These are phyloP conservation scores for Penicillium aurantiogriseum DNA, from an alignment of 2,329 filamentous ascomycete species.

Conservation along the genomic window DNA sequence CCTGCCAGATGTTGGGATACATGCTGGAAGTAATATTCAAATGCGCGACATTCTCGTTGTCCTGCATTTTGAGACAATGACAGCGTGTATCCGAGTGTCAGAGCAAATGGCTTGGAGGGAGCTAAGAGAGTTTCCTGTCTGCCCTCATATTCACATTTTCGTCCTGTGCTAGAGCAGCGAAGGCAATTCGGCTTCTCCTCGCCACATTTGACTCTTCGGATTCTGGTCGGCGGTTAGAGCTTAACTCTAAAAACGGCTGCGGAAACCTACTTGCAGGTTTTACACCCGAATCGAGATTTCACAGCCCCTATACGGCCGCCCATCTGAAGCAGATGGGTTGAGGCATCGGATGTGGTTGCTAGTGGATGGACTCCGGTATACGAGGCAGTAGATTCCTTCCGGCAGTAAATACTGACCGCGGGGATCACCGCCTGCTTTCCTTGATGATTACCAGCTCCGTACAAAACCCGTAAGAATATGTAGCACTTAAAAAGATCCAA, in stretches of 20 bases:
- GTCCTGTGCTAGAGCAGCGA: constrained; percentile 19
- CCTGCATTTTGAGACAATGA: constrained; percentile 9
- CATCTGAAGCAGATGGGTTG: not conserved
- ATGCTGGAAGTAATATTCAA: constrained; percentile 26
- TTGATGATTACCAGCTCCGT: too few species aligned
- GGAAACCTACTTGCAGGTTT: constrained; percentile 20
- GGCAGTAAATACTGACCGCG: too few species aligned
- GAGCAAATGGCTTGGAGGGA: not conserved
- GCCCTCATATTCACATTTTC: constrained; percentile 21
- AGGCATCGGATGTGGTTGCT: not conserved
- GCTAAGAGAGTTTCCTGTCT: not conserved
- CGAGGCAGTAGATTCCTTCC: too few species aligned
- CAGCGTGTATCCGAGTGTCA: not conserved
- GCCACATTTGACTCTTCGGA: constrained; percentile 26
- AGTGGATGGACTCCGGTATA: not conserved
- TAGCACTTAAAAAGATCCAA: too few species aligned
- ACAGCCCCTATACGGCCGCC: constrained; percentile 7
- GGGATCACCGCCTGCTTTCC: too few species aligned
- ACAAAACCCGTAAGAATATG: too few species aligned
- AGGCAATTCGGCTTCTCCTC: constrained; percentile 26
- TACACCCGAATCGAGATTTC: constrained; percentile 19
- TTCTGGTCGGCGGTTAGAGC: constrained; percentile 6
- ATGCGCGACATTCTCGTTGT: constrained; percentile 23
- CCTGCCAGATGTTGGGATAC: constrained; percentile 17
- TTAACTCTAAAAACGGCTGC: not conserved